phyloP scores from a whole-genome alignment of 352 stramenopile species.

The Aphanomyces invadans region DNA sequence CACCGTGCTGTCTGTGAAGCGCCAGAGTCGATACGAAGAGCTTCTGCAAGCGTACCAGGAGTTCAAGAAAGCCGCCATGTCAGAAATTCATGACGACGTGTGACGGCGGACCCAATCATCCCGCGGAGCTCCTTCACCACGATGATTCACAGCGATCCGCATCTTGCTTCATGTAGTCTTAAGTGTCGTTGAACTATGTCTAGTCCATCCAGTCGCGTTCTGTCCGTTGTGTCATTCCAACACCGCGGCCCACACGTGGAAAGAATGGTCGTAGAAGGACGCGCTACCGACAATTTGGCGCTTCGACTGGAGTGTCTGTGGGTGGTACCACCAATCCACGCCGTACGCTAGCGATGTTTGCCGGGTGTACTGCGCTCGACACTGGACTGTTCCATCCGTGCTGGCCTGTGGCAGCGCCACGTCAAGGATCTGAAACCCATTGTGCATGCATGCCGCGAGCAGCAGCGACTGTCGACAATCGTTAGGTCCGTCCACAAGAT shows the following conservation, averaged over 20 bases:
- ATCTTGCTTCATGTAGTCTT: too few relatives aligned
- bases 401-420: constrained; percentile 23
- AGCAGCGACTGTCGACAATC: constrained; percentile 72
- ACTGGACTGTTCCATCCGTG: background rate
- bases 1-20: background rate
- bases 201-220: too few relatives aligned
- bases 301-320: constrained; percentile 30
- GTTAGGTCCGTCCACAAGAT: too few relatives aligned
- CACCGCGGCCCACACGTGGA: constrained; percentile 47
- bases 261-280: constrained; percentile 77
- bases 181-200: background rate
- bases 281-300: constrained; percentile 54
- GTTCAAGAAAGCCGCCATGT: background rate
- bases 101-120: background rate
- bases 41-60: constrained; percentile 1
- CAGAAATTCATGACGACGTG: background rate
- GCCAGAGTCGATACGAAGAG: constrained; percentile 4
- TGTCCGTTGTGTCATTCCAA: too few relatives aligned
- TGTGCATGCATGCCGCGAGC: constrained; percentile 79
- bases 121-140: too few relatives aligned
- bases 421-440: constrained; percentile 72
- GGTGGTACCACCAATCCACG: constrained; percentile 70
- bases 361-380: constrained; percentile 37
- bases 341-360: constrained; percentile 79
- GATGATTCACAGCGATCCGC: too few relatives aligned